A percentile compares a stretch with the other conserved stretches of the same genome.
These are phyloP conservation scores for Acacia crassicarpa DNA, from an alignment of 306 rosid genomes.

Conservation along the genomic window DNA sequence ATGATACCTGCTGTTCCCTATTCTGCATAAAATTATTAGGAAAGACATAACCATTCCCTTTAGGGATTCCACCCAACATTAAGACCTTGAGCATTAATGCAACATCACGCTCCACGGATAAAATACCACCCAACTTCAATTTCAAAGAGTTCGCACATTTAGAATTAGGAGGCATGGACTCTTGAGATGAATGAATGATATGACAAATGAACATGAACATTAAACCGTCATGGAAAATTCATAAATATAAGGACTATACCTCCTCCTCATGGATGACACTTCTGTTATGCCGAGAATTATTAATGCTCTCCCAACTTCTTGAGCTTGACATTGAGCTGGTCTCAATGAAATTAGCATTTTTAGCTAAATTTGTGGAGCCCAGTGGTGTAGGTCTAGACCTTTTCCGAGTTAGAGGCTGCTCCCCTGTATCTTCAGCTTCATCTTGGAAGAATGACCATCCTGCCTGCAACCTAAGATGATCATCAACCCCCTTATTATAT, in stretches of 20 bases:
- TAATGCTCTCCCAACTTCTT: conserved; percentile 34
- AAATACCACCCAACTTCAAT: conserved; percentile 94
- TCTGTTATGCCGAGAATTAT: conserved; percentile 41
- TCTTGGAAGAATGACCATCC: conserved; percentile 73
- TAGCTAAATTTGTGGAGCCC: conserved; percentile 47
- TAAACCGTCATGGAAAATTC: conserved; percentile 16
- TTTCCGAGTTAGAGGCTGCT: conserved; percentile 75
- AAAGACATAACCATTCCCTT: not conserved
- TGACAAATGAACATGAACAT: conserved; percentile 8
- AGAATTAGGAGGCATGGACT: conserved; percentile 16
- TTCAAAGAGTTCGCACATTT: conserved; percentile 18
- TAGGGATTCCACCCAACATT: conserved; percentile 73
- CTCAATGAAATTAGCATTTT: conserved; percentile 48
- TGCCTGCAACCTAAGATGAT: conserved; percentile 63
- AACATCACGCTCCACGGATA: conserved; percentile 88
- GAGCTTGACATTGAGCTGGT: conserved; percentile 56
- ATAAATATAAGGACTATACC: conserved; percentile 44
- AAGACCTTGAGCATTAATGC: conserved; percentile 99
- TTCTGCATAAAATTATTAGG: conserved; percentile 60
- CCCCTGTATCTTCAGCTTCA: conserved; percentile 75
- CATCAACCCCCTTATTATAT: conserved; percentile 38
- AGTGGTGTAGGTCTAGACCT: conserved; percentile 55
- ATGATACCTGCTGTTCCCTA: conserved; percentile 84
- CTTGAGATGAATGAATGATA: conserved; percentile 5
- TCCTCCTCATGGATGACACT: conserved; percentile 66